These are phyloP conservation scores for Mycena rebaudengoi DNA, from an alignment of 768 basidiomycete species.

Conservation along the genomic window DNA sequence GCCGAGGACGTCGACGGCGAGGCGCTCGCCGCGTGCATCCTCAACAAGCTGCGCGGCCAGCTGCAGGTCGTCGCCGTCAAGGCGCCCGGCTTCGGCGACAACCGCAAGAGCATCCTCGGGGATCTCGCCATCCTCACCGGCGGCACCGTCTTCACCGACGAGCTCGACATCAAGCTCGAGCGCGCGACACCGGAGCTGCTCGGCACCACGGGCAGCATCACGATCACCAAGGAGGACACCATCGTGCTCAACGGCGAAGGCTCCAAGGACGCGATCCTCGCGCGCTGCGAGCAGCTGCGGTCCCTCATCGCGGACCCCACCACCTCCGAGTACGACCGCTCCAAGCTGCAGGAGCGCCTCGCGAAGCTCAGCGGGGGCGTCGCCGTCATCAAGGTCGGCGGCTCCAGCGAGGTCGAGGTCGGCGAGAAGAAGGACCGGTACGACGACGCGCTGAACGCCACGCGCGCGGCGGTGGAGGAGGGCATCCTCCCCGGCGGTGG, in stretches of 20 bases:
- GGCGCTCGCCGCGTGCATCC: constrained; percentile 95
- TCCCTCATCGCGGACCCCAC: constrained; percentile 80
- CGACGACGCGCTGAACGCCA: constrained; percentile 97
- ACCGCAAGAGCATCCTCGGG: constrained; percentile 97
- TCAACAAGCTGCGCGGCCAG: constrained; percentile 99
- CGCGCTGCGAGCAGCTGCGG: constrained; percentile 96
- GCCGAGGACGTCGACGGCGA: constrained; percentile 99
- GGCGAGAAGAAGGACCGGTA: constrained; percentile 99
- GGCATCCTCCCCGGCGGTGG: constrained; percentile 98
- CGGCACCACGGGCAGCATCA: constrained; percentile 89
- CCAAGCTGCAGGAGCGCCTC: constrained; percentile 95
- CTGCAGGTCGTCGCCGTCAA: constrained; percentile 94
- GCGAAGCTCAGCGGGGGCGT: constrained; percentile 97
- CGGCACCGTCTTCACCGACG: constrained; percentile 96
- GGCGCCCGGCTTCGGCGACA: constrained; percentile 98
- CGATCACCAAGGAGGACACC: constrained; percentile 98
- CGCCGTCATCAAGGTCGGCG: constrained; percentile 98
- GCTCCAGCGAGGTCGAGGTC: constrained; percentile 93
- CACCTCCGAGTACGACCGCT: constrained; percentile 93
- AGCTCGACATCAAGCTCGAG: constrained; percentile 97
- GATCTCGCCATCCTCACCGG: constrained; percentile 97
- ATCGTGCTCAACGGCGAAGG: constrained; percentile 96
- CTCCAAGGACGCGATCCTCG: constrained; percentile 87
- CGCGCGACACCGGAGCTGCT: constrained; percentile 88
- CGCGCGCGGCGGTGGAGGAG: constrained; percentile 97